Percentiles rank a stretch among this genome's conserved stretches.
Conservation (phyloP, 208 protist genomes). For the Leishmania mexicana region DNA sequence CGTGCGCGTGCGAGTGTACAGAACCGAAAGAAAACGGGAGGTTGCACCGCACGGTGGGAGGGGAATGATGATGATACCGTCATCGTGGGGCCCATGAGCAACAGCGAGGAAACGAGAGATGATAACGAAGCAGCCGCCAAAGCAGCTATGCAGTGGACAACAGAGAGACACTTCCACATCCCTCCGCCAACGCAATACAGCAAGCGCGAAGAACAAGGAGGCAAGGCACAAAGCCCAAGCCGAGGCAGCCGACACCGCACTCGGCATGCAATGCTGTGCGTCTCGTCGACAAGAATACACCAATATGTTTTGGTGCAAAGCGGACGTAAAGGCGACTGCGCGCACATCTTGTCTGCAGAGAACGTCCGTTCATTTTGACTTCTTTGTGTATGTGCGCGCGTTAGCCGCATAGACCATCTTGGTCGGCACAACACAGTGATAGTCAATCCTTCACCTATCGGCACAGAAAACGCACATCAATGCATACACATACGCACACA, state of each 20-base stretch:
- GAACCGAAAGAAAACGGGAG: background rate
- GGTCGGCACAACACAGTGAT: background rate
- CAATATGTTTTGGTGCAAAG: background rate
- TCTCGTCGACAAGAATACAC: background rate
- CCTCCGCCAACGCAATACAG: background rate
- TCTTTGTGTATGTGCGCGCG: background rate
- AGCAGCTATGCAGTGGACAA: background rate
- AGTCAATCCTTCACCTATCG: background rate
- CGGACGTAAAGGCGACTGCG: background rate
- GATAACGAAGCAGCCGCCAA: slow-evolving; percentile 5
- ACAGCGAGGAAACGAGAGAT: slow-evolving; percentile 1
- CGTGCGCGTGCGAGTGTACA: background rate
- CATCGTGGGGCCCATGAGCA: background rate
- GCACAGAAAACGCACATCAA: background rate
- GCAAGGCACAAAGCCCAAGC: background rate
- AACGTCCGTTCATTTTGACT: background rate
- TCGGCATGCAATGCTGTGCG: background rate
- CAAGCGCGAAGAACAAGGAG: background rate
- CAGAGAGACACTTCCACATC: background rate
- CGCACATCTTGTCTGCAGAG: background rate
- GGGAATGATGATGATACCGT: slow-evolving; percentile 2
- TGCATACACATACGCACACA: background rate
- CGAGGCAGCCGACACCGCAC: background rate
- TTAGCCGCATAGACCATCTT: background rate
- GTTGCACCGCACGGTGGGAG: background rate